Percentiles rank a stretch among this genome's conserved stretches.
These are phyloP conservation scores for Crithidia sp. DNA, from an alignment of 208 protist species.

Conservation along the genomic window DNA sequence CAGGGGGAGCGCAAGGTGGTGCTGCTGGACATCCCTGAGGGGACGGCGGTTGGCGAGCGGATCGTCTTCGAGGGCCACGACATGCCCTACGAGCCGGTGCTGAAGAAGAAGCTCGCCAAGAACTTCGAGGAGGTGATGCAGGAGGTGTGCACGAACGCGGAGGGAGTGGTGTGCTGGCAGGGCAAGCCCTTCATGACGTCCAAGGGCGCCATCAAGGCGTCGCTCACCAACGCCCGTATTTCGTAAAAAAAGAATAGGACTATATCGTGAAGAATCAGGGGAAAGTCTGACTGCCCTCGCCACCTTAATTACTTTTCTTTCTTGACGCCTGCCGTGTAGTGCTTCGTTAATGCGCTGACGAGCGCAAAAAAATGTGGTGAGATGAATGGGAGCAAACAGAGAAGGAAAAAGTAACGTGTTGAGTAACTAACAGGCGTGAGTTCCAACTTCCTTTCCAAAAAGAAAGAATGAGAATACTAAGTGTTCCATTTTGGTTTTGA, in stretches of 20 bases:
- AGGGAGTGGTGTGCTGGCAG: constrained; percentile 78
- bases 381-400: too few species aligned
- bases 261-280: too few species aligned
- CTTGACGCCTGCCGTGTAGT: too few species aligned
- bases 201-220: constrained; percentile 65
- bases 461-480: too few species aligned
- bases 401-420: too few species aligned
- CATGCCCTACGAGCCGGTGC: constrained; percentile 75
- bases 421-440: too few species aligned
- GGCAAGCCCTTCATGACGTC: constrained; percentile 71
- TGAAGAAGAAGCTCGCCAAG: constrained; percentile 94
- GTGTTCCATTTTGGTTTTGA: too few species aligned
- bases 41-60: constrained; percentile 84
- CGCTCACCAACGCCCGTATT: constrained; percentile 66
- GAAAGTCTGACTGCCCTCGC: too few species aligned
- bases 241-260: constrained; percentile 43
- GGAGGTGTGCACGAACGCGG: constrained; percentile 68
- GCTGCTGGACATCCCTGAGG: constrained; percentile 86
- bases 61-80: constrained; percentile 89
- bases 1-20: constrained; percentile 70
- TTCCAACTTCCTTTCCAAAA: too few species aligned
- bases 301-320: too few species aligned
- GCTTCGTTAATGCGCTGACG: too few species aligned
- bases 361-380: too few species aligned
- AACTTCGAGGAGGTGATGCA: constrained; percentile 87